Base-by-base conservation (phyloP, 2,329 filamentous ascomycete genomes). In the Trichoderma arundinaceum region DNA sequence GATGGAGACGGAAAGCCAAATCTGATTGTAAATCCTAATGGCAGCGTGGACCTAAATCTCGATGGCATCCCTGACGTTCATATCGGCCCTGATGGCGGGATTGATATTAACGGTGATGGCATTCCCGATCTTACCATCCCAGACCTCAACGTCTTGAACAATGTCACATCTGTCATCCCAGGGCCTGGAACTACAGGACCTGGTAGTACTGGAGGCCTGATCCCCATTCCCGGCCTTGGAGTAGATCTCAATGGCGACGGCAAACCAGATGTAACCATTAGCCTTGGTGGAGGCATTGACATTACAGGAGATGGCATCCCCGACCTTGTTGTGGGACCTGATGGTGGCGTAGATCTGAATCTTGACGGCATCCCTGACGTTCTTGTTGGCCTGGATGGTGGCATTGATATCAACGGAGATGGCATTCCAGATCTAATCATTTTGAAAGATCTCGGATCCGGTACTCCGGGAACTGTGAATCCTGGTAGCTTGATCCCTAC, bases 61-160 rank as follows among this genome's bases (percentile, higher is more conserved):
- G 60, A 63, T 13, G 52, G 62, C 12, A 43, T 49, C 19, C 62
- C 62, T 13, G 62, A 65, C 38, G 22, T 28, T 28, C 22, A 43
- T n/a, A 12, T 39, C 32, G 2, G 10, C 59, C 22, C 17, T 32
- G 15, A 43, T 44, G 52, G 13, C n/a, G 22, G 33, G 28, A 46
- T 59, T 9, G 56, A 59, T 17, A 46, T 39, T 7, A 59, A 59
- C 22, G 60, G 60, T 4, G 60, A 63, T 33, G 60, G 60, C 33
- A 63, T 28, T 6, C 46, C 60, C 44, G 60, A 63, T 38, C 38
- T 57, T 28, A 52, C 39, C 13, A 46, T 62, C 22, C 22, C 22
- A 4, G 22, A 28, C 22, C 22, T 28, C 22, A 28, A 28, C 4
- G 22, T 28, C 22, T 28, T 28, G 22, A 28, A 28, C 22, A 28